Evolutionary conservation across 148 eudicot genomes (phyloP).

Genomic region (Chenopodium berlandieri): DNA sequence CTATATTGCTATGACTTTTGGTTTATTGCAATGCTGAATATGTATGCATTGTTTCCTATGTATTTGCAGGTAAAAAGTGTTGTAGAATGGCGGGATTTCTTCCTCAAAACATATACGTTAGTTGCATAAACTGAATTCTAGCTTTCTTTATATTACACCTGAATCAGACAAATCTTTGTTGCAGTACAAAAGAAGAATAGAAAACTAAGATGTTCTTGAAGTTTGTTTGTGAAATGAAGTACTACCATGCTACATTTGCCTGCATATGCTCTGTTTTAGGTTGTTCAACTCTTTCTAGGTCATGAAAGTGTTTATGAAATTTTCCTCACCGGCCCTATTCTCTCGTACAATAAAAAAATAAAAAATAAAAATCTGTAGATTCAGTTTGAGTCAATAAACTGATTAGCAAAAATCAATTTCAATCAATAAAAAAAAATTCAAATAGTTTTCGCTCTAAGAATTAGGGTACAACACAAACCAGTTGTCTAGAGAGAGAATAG

Average conservation of each 20-base stretch:
- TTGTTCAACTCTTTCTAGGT: not conserved
- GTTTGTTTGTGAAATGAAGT: not conserved
- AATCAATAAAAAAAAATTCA: not conserved
- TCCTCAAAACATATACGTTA: slow-evolving; percentile 63
- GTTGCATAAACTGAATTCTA: slow-evolving; percentile 23
- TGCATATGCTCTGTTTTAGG: not conserved
- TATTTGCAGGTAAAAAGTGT: slow-evolving; percentile 74
- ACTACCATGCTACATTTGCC: not conserved
- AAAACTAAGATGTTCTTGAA: not conserved
- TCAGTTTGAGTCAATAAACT: no score
- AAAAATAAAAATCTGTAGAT: no score
- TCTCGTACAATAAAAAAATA: not conserved
- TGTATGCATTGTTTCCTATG: slow-evolving; percentile 9
- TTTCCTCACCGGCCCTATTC: not conserved
- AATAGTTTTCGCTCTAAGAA: not conserved
- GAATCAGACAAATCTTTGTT: not conserved
- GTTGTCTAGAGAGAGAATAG: no score
- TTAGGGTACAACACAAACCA: no score
- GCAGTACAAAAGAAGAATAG: no score
- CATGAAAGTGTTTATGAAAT: not conserved
- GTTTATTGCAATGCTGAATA: no score
- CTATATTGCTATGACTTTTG: not conserved
- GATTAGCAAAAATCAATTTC: no score
- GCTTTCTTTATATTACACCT: not conserved
- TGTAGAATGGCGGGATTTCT: slow-evolving; percentile 94